Evolutionary conservation across 2,329 filamentous ascomycete genomes (phyloP).

Genomic region (Penicillium freii): DNA sequence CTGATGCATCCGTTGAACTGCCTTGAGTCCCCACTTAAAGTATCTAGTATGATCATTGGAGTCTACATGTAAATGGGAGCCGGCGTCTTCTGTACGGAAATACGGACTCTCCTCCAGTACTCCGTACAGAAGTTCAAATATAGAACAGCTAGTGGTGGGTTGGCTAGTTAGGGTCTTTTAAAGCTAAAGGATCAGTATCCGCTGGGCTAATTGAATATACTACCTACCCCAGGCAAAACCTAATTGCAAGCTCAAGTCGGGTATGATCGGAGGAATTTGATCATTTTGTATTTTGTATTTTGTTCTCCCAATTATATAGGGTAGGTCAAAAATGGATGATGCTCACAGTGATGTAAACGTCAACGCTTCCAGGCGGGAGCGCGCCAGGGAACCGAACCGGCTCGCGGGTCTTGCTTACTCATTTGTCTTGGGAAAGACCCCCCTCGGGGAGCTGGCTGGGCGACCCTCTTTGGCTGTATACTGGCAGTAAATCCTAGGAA

Average conservation of each 20-base stretch:
- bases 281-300: neutral
- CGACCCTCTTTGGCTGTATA: neutral
- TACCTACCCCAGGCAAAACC: neutral
- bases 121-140: neutral
- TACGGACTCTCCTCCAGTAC: neutral
- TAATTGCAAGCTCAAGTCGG: neutral
- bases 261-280: neutral
- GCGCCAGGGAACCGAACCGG: constrained; percentile 18
- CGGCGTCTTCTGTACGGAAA: neutral
- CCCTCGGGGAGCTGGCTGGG: no score
- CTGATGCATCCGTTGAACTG: constrained; percentile 12
- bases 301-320: neutral
- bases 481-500: neutral
- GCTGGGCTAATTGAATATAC: neutral
- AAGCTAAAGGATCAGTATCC: neutral
- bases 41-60: neutral
- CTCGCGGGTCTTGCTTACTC: constrained; percentile 20
- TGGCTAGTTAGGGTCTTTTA: neutral
- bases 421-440: neutral
- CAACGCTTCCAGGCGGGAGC: constrained; percentile 4
- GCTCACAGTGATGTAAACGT: constrained; percentile 29
- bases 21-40: neutral
- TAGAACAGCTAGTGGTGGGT: constrained; percentile 1
- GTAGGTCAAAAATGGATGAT: constrained; percentile 21
- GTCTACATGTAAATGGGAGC: neutral